A percentile compares a stretch with the other conserved stretches of the same genome.
phyloP scores from a whole-genome alignment of 306 rosid species.

The Herpetospermum pedunculosum region DNA sequence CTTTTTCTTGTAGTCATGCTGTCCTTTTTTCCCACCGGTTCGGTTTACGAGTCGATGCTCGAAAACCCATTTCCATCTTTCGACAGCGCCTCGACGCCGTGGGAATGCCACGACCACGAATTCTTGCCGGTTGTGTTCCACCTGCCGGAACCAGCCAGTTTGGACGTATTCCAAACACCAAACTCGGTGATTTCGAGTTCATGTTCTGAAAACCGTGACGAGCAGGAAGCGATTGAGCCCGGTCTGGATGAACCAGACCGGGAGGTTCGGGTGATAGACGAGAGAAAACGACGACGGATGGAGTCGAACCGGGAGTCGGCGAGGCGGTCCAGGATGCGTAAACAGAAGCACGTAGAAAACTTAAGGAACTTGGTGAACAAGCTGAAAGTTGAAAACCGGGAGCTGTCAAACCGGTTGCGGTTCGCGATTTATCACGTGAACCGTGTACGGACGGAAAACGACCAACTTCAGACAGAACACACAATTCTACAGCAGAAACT shows the following conservation, averaged over 20 bases:
- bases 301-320: slow-evolving; percentile 93
- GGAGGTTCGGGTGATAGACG: slow-evolving; percentile 19
- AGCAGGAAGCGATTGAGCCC: not conserved
- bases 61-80: slow-evolving; percentile 33
- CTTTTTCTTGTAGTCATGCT: slow-evolving; percentile 35
- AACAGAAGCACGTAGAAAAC: slow-evolving; percentile 76
- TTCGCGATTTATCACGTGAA: slow-evolving; percentile 24
- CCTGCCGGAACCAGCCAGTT: slow-evolving; percentile 24
- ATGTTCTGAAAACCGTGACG: slow-evolving; percentile 15
- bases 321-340: slow-evolving; percentile 80
- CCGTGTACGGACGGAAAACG: slow-evolving; percentile 40
- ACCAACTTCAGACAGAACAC: slow-evolving; percentile 42
- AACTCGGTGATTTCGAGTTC: slow-evolving; percentile 15
- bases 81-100: slow-evolving; percentile 27
- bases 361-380: slow-evolving; percentile 60
- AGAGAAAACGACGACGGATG: slow-evolving; percentile 67
- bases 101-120: slow-evolving; percentile 42
- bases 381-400: slow-evolving; percentile 56
- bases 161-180: slow-evolving; percentile 8
- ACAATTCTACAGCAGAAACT: slow-evolving; percentile 38
- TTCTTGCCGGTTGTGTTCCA: slow-evolving; percentile 5
- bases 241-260: slow-evolving; percentile 11
- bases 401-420: slow-evolving; percentile 43
- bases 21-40: slow-evolving; percentile 26
- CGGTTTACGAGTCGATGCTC: slow-evolving; percentile 22